Evolutionary conservation across 768 basidiomycete genomes (phyloP), one percentile per base, ranked within the genome.

Genomic region (Termitomyces bulborhizus): DNA sequence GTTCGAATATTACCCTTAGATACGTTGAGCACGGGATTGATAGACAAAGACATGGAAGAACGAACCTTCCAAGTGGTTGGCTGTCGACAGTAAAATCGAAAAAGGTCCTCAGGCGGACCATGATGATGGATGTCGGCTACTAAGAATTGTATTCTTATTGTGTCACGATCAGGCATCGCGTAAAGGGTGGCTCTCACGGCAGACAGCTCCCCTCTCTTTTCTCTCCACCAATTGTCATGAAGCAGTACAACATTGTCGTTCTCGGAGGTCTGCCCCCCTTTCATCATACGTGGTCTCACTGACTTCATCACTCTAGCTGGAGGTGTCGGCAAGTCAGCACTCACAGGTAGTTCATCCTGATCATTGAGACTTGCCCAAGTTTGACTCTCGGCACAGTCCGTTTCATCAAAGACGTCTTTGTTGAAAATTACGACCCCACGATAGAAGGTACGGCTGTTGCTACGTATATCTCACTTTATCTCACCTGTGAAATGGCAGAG

Each of bases 291-390:
- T 49, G 16, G 46, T 43, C 15, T 51, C 56, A 26, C n/a, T 51
- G 45, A 36, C 46, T 32, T 45, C 49, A 51, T 51, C 55, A 47
- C 31, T 4, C 46, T 46, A 91, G 90, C 90, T 65, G 91, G 91
- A 63, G 91, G 91, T 24, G 90, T 93, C 51, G 91, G 91, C 46
- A 93, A 93, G 70, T 92, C 90, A 26, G 89, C 91, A 12, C 75
- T 93, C 34, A 90, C 89, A 65, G 77, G 80, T 76, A 59, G 27
- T 50, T 62, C 15, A 34, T 36, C 21, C 31, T 46, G 21, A 42
- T 40, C 8, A 31, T 15, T 21, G 56, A 37, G 36, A 37, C 5
- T 15, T 37, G 4, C 34, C 53, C 15, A 41, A 59, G 46, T 6
- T 50, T 45, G 16, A 60, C 7, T 21, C 40, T 34, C 18, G 11